phyloP scores from a whole-genome alignment of 768 basidiomycete species.

The Boletus coccyginus region DNA sequence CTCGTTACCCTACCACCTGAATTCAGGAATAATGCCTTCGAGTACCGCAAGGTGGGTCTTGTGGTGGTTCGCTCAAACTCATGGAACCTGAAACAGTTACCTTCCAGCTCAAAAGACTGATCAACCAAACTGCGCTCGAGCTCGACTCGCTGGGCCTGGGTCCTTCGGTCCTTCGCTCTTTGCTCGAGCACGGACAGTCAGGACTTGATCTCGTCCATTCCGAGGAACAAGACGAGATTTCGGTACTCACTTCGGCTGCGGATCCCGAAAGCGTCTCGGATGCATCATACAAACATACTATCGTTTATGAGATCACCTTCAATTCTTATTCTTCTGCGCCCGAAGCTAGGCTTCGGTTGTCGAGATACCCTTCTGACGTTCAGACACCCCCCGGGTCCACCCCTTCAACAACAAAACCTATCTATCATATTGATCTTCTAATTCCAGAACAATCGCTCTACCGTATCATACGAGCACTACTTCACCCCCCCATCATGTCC shows the following conservation, averaged over 20 bases:
- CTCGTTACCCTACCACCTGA: slow-evolving; percentile 71
- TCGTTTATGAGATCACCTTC: slow-evolving; percentile 57
- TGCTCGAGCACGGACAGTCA: slow-evolving; percentile 13
- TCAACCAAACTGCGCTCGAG: slow-evolving; percentile 79
- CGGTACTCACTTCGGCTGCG: neutral
- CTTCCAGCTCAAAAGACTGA: slow-evolving; percentile 84
- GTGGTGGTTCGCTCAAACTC: neutral
- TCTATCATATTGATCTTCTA: slow-evolving; percentile 11
- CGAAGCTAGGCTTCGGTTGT: slow-evolving; percentile 55
- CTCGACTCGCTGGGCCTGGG: slow-evolving; percentile 66
- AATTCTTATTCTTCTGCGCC: slow-evolving; percentile 45
- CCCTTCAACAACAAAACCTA: neutral
- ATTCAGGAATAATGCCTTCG: slow-evolving; percentile 72
- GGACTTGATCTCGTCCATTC: neutral
- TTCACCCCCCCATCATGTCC: neutral
- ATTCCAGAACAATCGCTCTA: slow-evolving; percentile 10
- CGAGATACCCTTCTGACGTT: slow-evolving; percentile 22
- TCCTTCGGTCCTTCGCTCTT: slow-evolving; percentile 46
- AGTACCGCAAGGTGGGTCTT: slow-evolving; percentile 70
- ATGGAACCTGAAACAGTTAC: neutral
- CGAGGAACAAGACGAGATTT: neutral
- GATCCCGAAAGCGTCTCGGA: neutral
- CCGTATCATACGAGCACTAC: slow-evolving; percentile 6
- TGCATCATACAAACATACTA: slow-evolving; percentile 18
- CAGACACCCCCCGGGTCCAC: neutral